Evolutionary conservation across 495 filamentous ascomycete genomes (phyloP), one percentile per base, ranked within the genome.

Genomic region (Talaromyces adpressus): DNA sequence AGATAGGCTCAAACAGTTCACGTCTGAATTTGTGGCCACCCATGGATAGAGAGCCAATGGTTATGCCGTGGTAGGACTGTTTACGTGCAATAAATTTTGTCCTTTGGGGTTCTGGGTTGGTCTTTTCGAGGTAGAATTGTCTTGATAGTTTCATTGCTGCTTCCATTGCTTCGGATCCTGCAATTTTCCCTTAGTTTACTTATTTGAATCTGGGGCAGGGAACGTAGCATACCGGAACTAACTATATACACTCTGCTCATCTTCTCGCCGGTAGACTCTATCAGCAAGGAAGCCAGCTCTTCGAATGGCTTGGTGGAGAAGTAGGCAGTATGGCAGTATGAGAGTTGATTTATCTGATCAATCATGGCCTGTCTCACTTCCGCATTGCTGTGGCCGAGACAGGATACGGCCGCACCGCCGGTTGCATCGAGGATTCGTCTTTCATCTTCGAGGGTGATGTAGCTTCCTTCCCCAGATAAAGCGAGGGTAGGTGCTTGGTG

Each of bases 31-130:
- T 70, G 71, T 92, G 89, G 0, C 88, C 86, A 39, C 86, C 84
- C 0, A 87, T 75, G 1, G 81, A 77, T 16, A 93, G 72, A 0
- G 87, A 80, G 0, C 89, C 89, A 1, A 92, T 73, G 0, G 89
- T 92, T 20, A 79, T 87, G 6, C 90, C 90, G 64, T 93, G 90
- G 66, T 91, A 93, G n/a, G 86, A 89, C 22, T 86, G 82, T 54
- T 80, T 77, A 11, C 90, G 77, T 14, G 84, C 80, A 62, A 93
- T 89, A 74, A 87, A 89, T n/a, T 81, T 78, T 2, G 67, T 81
- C 30, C 80, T 79, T 65, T 79, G 71, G 0, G 72, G 74, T 57
- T 87, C 75, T 4, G 79, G 75, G 3, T 70, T 74, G 6, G 72
- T 66, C 2, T 76, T 70, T 73, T 90, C 87, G 9, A 82, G 76